These are phyloP conservation scores for Penicillium sp. DNA, from an alignment of 2,329 filamentous ascomycete species.

Conservation along the genomic window DNA sequence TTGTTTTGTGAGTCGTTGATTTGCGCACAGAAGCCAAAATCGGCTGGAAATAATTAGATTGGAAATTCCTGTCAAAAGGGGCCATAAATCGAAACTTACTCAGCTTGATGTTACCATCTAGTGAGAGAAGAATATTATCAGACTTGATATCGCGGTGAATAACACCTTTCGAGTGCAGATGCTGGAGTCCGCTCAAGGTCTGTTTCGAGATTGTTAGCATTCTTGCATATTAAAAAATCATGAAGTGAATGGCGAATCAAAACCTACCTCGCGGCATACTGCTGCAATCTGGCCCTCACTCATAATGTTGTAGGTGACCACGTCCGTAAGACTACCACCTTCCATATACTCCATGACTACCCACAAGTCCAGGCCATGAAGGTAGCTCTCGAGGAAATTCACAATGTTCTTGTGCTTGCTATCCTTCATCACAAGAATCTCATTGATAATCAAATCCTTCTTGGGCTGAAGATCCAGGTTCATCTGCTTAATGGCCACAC, in stretches of 20 bases:
- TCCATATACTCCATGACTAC: constrained; percentile 99
- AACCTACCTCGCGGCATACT: constrained; percentile 77
- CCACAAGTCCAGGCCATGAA: constrained; percentile 89
- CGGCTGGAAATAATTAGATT: constrained; percentile 59
- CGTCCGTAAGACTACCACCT: constrained; percentile 93
- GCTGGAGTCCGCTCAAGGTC: constrained; percentile 87
- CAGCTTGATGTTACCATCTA: constrained; percentile 95
- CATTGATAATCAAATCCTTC: constrained; percentile 98
- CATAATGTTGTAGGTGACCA: constrained; percentile 99
- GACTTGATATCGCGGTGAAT: constrained; percentile 99
- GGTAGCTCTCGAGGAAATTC: constrained; percentile 97
- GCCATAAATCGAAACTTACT: constrained; percentile 60
- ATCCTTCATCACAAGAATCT: constrained; percentile 98
- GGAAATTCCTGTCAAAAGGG: background rate
- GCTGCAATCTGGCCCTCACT: constrained; percentile 95
- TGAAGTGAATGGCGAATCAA: background rate
- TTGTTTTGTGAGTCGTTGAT: constrained; percentile 98
- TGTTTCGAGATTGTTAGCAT: constrained; percentile 32
- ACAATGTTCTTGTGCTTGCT: constrained; percentile 98
- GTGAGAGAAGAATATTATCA: constrained; percentile 91
- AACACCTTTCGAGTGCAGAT: constrained; percentile 94
- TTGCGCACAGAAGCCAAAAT: constrained; percentile 98
- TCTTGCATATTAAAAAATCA: background rate
- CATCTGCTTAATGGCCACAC: constrained; percentile 99
- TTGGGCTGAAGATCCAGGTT: constrained; percentile 97